Percentiles rank a stretch among this genome's conserved stretches.
Conservation (phyloP, 2,329 filamentous ascomycete genomes). For the Paecilomyces fulvus region DNA sequence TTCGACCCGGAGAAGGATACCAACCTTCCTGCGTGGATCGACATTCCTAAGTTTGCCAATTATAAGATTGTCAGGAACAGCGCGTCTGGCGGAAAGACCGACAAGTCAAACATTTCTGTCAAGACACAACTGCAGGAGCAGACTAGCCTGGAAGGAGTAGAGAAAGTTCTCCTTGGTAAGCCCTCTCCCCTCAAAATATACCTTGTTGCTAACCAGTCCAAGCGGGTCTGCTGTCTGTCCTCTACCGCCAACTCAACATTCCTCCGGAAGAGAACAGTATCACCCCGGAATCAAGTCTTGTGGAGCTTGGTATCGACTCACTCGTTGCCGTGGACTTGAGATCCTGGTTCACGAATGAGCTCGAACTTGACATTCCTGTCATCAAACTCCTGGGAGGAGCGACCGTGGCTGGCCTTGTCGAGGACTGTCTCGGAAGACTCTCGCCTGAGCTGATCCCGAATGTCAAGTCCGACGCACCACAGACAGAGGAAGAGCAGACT, state of each 20-base stretch:
- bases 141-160: no score
- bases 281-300: neutral
- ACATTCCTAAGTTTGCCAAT: constrained; percentile 2
- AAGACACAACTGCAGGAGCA: neutral
- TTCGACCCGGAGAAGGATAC: constrained; percentile 2
- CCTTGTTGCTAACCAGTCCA: neutral
- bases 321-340: constrained; percentile 12
- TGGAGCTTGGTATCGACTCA: constrained; percentile 11
- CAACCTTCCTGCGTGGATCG: constrained; percentile 4
- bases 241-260: neutral
- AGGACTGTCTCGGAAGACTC: constrained; percentile 3
- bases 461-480: neutral
- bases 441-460: neutral
- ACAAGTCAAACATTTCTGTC: neutral
- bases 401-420: constrained; percentile 15
- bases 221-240: neutral
- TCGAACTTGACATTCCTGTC: constrained; percentile 39
- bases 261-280: neutral
- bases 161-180: no score
- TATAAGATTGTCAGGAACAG: neutral
- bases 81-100: neutral
- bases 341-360: neutral
- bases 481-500: neutral
- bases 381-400: constrained; percentile 37
- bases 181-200: no score